phyloP scores from a whole-genome alignment of 257 asterid species.

The Solanum arcanum region DNA sequence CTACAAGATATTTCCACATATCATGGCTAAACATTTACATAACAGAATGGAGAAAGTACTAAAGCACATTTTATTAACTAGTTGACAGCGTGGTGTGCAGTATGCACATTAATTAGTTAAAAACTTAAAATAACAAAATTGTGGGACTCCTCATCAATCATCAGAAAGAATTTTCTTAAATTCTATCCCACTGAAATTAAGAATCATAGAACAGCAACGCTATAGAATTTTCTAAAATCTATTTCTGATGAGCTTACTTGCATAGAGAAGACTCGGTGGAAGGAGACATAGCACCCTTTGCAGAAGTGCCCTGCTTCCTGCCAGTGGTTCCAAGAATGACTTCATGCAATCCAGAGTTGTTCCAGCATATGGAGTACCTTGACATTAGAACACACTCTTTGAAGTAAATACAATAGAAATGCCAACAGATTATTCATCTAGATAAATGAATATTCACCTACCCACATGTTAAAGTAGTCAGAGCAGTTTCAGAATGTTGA shows the following conservation, averaged over 20 bases:
- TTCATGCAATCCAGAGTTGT: constrained; percentile 66
- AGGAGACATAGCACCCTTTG: constrained; percentile 74
- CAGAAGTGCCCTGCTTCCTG: constrained; percentile 93
- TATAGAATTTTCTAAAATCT: not conserved
- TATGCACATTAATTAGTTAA: not conserved
- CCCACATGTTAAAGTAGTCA: constrained; percentile 88
- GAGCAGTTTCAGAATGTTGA: constrained; percentile 84
- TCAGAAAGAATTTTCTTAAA: not conserved
- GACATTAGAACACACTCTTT: constrained; percentile 1
- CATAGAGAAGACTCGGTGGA: constrained; percentile 79
- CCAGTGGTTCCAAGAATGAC: constrained; percentile 95
- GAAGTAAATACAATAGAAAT: not conserved
- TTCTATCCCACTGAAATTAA: not conserved
- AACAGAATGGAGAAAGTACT: not conserved
- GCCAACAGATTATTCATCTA: not conserved
- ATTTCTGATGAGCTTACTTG: constrained; percentile 44
- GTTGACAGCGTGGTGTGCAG: not conserved
- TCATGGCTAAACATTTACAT: not conserved
- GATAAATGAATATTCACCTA: constrained; percentile 3
- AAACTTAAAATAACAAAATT: not conserved
- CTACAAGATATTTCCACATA: not conserved
- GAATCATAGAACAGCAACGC: not conserved
- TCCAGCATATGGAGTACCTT: constrained; percentile 96
- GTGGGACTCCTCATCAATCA: not conserved
- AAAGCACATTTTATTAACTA: not conserved